Base-by-base conservation (phyloP, 371 early-diverging fungal species). In the Saksenaea oblongispora region DNA sequence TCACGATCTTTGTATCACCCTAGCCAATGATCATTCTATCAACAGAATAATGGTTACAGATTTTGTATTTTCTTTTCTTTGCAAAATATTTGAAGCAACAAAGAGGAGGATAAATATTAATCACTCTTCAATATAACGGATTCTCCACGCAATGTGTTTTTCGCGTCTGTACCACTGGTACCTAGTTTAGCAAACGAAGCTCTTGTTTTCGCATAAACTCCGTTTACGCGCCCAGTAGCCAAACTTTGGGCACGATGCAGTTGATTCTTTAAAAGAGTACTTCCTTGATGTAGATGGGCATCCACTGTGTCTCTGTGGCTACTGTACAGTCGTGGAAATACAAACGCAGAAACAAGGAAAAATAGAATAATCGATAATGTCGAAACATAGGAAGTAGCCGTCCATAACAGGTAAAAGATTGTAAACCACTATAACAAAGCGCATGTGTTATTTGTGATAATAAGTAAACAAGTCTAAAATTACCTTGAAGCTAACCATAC, bases 121-220 rank as follows among this genome's bases (percentile, higher is more conserved):
- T 47, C 51, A 3, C 22, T 22, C 22, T 47, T 47, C 51, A 47
- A 22, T 4, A 22, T 47, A 22, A 47, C 51, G 1, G 51, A 47
- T 4, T 47, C 22, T 22, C 51, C 22, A 22, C 51, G 51, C 22
- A 68, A 27, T 5, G 63, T 54, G 54, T 68, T 68, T 34, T 61
- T 68, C 5, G 64, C 68, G 34, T 68, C 68, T 7, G 68, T 60
- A 15, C 34, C 56, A 34, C 56, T 59, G 5, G 68, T 68, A n/a
- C 61, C 61, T 22, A 41, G 36, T 34, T 55, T 55, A 28, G 73
- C 58, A 62, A 62, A 53, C 13, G 41, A 67, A 1, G 62, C 54
- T 31, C 58, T 62, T 18, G 67, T 53, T 24, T 62, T 62, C 28
- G 54, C 57, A 54, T 67, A 67, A 24, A 63, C 67, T 36, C 58